Conservation (phyloP, 2,329 filamentous ascomycete species). For the Colletotrichum chlorophyti region DNA sequence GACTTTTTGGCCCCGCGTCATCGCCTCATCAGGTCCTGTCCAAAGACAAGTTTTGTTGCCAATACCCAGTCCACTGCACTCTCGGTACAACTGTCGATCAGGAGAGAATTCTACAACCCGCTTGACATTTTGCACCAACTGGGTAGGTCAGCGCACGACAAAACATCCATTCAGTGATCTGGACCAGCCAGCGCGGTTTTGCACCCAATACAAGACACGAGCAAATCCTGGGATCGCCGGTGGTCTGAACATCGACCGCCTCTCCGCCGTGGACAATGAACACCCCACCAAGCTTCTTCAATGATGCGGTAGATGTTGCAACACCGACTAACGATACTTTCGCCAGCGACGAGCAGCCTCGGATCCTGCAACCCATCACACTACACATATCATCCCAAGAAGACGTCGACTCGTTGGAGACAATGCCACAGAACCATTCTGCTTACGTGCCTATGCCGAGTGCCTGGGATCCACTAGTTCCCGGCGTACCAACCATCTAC, state of each 20-base stretch:
- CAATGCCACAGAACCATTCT: slow-evolving; percentile 12
- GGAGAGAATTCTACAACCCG: too few species aligned
- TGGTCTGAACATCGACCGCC: not conserved
- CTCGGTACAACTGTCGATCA: not conserved
- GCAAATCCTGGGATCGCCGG: not conserved
- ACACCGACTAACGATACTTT: slow-evolving; percentile 26
- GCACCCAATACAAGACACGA: not conserved
- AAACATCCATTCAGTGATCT: not conserved
- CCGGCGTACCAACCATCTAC: slow-evolving; percentile 3
- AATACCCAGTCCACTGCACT: too few species aligned
- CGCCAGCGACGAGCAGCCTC: slow-evolving; percentile 28
- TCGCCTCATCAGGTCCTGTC: not conserved
- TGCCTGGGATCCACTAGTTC: slow-evolving; percentile 16
- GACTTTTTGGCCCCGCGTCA: not conserved
- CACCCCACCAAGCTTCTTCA: slow-evolving; percentile 28
- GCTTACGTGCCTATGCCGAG: slow-evolving; percentile 15
- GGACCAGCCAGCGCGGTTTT: not conserved
- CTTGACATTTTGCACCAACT: not conserved
- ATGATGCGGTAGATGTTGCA: slow-evolving; percentile 26
- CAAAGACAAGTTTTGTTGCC: not conserved
- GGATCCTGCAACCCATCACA: slow-evolving; percentile 7
- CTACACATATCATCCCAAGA: not conserved
- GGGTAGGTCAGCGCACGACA: not conserved
- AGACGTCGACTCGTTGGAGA: slow-evolving; percentile 1
- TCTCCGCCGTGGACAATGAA: slow-evolving; percentile 18